Base-by-base conservation (phyloP, 345 rosid genomes). In the Gossypium ekmanianum region DNA sequence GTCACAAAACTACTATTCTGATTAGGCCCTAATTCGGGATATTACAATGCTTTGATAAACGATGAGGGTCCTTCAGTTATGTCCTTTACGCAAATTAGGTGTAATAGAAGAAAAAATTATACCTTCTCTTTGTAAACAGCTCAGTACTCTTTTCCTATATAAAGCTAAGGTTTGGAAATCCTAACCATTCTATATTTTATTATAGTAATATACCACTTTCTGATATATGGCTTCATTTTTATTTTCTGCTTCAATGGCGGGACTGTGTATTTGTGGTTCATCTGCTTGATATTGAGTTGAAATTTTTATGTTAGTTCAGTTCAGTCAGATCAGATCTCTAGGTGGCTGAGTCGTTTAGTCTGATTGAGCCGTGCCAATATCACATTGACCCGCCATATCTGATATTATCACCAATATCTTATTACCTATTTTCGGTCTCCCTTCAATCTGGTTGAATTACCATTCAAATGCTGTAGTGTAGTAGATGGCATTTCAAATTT, bases 301-400 rank as follows among this genome's bases (percentile, higher is more conserved):
- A n/a, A 27, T 7, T 11, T 54, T 55, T 61, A 71, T 71, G 61
- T 71, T 71, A 62, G 74, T n/a, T 54, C 62, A 29, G 74, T 71
- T 71, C 74, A 71, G 39, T 71, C 74, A 1, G 29, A 71, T 54
- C 74, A 54, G 54, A 71, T 52, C 62, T 34, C 74, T 71, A 50
- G 6, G 27, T 14, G 41, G 44, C 48, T 34, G 52, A 71, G 74
- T n/a, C 13, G 50, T 74, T 79, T 69, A 27, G 20, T 74, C 69
- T 74, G 81, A 79, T 79, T 79, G 81, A 79, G 81, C 78, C 78
- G 81, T 61, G 81, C 72, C 81, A 79, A 79, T 79, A 79, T 79
- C 74, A 20, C 0, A 6, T 9, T 18, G 26, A 18, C 12, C 18
- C 34, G 34, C 34, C 57, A 20, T 20, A 20, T 57, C 27, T 57